These are phyloP conservation scores for Endotrypanum monterogeii DNA, from an alignment of 208 protist species.

Conservation along the genomic window DNA sequence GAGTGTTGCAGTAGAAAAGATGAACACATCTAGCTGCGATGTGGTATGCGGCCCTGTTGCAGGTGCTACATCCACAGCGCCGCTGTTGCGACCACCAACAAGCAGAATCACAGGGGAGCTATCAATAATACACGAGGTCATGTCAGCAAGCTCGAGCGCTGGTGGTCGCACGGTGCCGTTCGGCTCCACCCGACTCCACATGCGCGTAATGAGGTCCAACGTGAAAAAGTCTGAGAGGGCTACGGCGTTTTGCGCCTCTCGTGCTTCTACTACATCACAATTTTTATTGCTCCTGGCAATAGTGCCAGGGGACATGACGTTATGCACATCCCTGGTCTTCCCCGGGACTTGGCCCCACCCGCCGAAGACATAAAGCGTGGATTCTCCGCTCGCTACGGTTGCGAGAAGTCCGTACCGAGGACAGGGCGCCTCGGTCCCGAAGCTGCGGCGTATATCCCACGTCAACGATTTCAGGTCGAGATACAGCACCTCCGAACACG, in stretches of 20 bases:
- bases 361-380: constrained; percentile 47
- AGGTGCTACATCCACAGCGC: neutral
- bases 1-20: constrained; percentile 60
- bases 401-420: constrained; percentile 64
- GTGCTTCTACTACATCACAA: neutral
- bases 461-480: constrained; percentile 45
- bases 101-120: constrained; percentile 54
- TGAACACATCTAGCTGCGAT: constrained; percentile 38
- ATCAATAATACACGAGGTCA: constrained; percentile 42
- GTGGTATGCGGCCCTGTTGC: neutral
- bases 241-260: neutral
- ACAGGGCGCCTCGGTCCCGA: constrained; percentile 38
- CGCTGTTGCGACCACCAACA: constrained; percentile 36
- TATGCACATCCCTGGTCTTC: neutral
- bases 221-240: constrained; percentile 57
- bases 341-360: constrained; percentile 23
- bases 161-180: constrained; percentile 64
- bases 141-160: constrained; percentile 53
- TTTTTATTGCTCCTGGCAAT: neutral
- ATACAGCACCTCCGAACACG: constrained; percentile 45
- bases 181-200: constrained; percentile 48
- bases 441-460: constrained; percentile 43
- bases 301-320: neutral
- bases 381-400: constrained; percentile 23
- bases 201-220: constrained; percentile 59